phyloP scores from a whole-genome alignment of 2,329 filamentous ascomycete genomes.

The Fusarium lyarnte region DNA sequence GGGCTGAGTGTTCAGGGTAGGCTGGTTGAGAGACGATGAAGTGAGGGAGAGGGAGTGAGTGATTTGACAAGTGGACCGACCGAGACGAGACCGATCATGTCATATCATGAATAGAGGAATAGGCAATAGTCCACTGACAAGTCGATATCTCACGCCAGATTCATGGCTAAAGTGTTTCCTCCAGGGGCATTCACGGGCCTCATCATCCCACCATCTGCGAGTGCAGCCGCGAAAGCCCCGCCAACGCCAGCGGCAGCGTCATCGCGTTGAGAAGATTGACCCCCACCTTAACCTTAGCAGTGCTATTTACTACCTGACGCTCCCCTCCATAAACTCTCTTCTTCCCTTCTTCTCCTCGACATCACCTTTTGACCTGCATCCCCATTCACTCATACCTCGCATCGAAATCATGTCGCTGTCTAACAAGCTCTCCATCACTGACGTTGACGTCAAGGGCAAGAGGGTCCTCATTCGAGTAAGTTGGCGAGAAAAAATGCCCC shows the following conservation, averaged over 20 bases:
- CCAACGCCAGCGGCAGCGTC: conserved; percentile 22
- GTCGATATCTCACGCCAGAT: conserved; percentile 19
- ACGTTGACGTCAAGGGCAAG: conserved; percentile 98
- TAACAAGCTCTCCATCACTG: conserved; percentile 96
- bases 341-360: conserved; percentile 26
- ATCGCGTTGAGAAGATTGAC: conserved; percentile 26
- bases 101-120: conserved; percentile 1
- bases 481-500: conserved; percentile 39
- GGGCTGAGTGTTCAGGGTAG: background rate
- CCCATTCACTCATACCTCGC: background rate
- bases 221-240: conserved; percentile 36
- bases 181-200: conserved; percentile 18
- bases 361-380: conserved; percentile 23
- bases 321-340: conserved; percentile 33
- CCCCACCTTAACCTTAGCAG: conserved; percentile 31
- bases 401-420: conserved; percentile 86
- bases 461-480: conserved; percentile 95
- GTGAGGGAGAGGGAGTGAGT: background rate
- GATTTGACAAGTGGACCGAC: conserved; percentile 4
- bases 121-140: conserved; percentile 1
- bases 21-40: background rate
- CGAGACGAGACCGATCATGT: conserved; percentile 27
- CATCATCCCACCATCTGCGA: conserved; percentile 35
- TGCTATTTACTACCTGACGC: conserved; percentile 26
- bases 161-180: conserved; percentile 14